Percentiles rank a stretch among this genome's conserved stretches.
Conservation (phyloP, 2,329 filamentous ascomycete genomes). For the Calycina herbarum region DNA sequence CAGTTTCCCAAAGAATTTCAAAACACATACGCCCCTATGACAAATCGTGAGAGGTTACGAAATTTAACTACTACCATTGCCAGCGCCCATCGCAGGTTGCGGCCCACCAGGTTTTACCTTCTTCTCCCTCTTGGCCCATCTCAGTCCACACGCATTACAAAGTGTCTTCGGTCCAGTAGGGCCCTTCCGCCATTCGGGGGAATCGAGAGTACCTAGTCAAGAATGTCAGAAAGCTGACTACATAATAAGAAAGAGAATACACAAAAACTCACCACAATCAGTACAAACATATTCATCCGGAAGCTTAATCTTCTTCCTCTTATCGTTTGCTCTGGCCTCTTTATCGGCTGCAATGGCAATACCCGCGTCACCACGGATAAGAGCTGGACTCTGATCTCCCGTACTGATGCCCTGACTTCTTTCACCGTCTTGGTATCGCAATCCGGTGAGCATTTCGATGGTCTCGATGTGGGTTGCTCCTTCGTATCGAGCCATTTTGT, state of each 20-base stretch:
- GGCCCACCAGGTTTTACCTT: slow-evolving; percentile 48
- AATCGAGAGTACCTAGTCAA: slow-evolving; percentile 71
- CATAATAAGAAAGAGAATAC: background rate
- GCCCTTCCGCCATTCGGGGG: slow-evolving; percentile 94
- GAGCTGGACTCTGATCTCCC: slow-evolving; percentile 74
- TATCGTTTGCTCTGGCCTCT: slow-evolving; percentile 69
- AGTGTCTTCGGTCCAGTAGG: slow-evolving; percentile 90
- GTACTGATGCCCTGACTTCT: slow-evolving; percentile 85
- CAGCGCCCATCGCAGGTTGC: background rate
- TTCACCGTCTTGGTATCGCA: slow-evolving; percentile 86
- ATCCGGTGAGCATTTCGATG: slow-evolving; percentile 89
- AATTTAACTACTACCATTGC: background rate
- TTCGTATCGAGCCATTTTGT: slow-evolving; percentile 84
- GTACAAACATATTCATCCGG: slow-evolving; percentile 91
- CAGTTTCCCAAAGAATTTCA: background rate
- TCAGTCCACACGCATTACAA: slow-evolving; percentile 87
- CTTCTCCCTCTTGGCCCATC: slow-evolving; percentile 81
- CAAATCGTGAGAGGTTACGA: background rate
- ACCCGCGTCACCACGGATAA: slow-evolving; percentile 83
- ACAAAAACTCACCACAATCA: slow-evolving; percentile 69
- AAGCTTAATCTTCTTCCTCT: slow-evolving; percentile 83
- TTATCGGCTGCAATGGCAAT: slow-evolving; percentile 82
- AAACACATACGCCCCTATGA: background rate
- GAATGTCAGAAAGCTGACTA: background rate
- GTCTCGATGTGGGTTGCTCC: slow-evolving; percentile 75